phyloP scores from a whole-genome alignment of 768 basidiomycete species.

The Boletus bicolor region DNA sequence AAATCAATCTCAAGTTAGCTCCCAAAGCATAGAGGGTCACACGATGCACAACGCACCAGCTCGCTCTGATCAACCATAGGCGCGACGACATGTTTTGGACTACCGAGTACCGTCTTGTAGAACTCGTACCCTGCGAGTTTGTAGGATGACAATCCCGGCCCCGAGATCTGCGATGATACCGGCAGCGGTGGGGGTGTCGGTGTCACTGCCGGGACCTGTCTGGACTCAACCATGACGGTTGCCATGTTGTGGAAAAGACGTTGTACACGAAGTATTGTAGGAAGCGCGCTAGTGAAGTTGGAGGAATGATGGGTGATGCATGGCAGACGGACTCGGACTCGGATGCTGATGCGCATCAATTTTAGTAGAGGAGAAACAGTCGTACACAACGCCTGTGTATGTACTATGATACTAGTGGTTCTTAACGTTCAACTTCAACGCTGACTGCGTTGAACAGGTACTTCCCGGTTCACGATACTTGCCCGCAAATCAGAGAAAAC shows the following conservation, averaged over 20 bases:
- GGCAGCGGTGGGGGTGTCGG: background rate
- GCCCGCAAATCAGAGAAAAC: background rate
- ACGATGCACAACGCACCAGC: slow-evolving; percentile 54
- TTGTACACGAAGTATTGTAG: background rate
- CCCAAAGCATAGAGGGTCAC: background rate
- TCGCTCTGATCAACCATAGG: slow-evolving; percentile 99
- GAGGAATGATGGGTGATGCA: background rate
- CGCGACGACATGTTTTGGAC: slow-evolving; percentile 87
- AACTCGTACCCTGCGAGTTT: slow-evolving; percentile 81
- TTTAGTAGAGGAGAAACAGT: background rate
- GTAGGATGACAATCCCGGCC: background rate
- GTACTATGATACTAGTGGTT: too few species aligned
- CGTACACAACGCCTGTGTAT: background rate
- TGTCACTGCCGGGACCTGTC: background rate
- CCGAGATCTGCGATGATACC: background rate
- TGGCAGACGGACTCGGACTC: slow-evolving; percentile 1
- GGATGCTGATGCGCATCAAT: background rate
- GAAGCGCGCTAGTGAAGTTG: background rate
- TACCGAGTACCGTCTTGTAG: slow-evolving; percentile 72
- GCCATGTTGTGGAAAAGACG: slow-evolving; percentile 9
- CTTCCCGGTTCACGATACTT: background rate
- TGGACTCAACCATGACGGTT: background rate
- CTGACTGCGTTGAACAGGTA: background rate
- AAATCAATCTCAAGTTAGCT: background rate
- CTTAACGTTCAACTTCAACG: too few species aligned